Base-by-base conservation (phyloP, 768 basidiomycete genomes). In the Kwoniella botswanensis region DNA sequence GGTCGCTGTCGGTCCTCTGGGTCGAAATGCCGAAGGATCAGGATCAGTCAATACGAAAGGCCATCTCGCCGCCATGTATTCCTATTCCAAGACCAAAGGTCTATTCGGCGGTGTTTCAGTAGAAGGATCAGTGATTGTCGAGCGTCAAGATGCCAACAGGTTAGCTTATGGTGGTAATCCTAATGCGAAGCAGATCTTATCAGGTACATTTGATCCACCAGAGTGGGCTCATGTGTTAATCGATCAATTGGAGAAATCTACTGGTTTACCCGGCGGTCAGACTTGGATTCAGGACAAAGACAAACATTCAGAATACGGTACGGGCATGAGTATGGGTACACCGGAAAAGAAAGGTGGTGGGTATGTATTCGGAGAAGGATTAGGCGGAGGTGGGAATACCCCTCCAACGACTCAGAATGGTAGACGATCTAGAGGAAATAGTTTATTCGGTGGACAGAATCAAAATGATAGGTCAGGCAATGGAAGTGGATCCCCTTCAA, bases 91-190 rank as follows among this genome's bases (percentile, higher is more conserved):
- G 82, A 94, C 94, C 1, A 89, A 92, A 65, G 96, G 96, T 22
- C 87, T 98, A 3, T 98, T 97, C 71, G 95, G 96, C 41, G 96
- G 96, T 5, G 87, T 97, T 12, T 93, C 92, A 0, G 75, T 87
- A 55, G 86, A 87, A 77, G 94, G 94, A 13, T 92, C 92, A 1
- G 90, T 97, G 62, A 94, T 98, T 70, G 87, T 97, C 17, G 96
- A 97, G 83, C 89, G 96, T 50, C 92, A 94, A 79, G 96, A 99
- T 82, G 93, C 94, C 10, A 98, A 97, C 79, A 86, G 88, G 1
- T 86, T 90, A 60, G 95, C 95, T 2, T 97, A 97, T 79, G 83
- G 81, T 4, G 73, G 76, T 2, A 87, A 90, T 65, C 92, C 94
- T 18, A 89, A 90, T 1, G 90, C 87, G 2, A 91, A 90, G 81